Conservation (phyloP, 2,329 filamentous ascomycete species). For the Scedosporium boydii region DNA sequence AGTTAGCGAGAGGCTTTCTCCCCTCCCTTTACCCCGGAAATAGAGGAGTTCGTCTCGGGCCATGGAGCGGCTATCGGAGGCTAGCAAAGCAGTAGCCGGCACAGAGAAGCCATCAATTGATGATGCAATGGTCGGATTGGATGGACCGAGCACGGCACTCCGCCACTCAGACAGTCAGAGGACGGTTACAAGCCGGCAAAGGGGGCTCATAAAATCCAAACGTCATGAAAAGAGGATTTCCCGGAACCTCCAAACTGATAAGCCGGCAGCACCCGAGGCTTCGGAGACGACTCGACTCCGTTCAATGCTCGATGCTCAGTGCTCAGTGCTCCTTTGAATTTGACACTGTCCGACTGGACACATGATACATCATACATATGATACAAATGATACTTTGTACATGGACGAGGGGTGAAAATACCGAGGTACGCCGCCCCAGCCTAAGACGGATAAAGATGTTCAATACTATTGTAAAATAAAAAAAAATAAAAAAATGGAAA, state of each 20-base stretch:
- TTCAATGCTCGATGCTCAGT: not conserved
- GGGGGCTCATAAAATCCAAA: not conserved
- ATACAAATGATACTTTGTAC: too few species aligned
- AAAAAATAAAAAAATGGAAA: too few species aligned
- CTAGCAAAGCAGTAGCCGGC: not conserved
- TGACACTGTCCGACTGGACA: too few species aligned
- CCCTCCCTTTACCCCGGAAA: not conserved
- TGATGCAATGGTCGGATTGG: not conserved
- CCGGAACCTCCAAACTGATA: not conserved
- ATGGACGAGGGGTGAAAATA: too few species aligned
- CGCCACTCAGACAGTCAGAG: not conserved
- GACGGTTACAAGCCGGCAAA: not conserved
- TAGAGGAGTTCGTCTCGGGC: not conserved
- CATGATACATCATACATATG: too few species aligned
- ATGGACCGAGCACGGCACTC: not conserved
- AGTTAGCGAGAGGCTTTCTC: not conserved
- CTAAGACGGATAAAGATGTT: too few species aligned
- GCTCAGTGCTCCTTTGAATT: too few species aligned
- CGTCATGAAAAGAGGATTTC: slow-evolving; percentile 5
- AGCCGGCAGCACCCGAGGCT: slow-evolving; percentile 7
- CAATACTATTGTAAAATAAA: too few species aligned
- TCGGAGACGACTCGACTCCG: not conserved
- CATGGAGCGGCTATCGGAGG: not conserved
- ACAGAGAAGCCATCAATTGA: not conserved
- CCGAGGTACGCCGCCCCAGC: too few species aligned